Base-by-base conservation (phyloP, 2,329 filamentous ascomycete species). In the Colletotrichum neosansevieriae region DNA sequence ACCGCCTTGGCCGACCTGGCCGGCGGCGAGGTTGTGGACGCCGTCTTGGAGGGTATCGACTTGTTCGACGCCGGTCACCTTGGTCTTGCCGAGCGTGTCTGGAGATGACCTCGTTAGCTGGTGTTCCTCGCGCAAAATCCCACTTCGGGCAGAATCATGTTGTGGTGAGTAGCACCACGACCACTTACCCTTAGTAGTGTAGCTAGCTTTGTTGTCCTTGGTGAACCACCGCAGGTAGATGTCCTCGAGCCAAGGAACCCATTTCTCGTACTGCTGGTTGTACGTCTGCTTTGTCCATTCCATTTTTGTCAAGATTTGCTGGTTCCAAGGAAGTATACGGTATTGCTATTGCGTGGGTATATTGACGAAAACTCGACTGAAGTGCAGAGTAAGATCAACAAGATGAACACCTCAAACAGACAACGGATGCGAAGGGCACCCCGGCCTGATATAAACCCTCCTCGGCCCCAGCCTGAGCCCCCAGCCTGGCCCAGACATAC, bases 241-340 rank as follows among this genome's bases (percentile, higher is more conserved):
- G 77, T 94, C 91, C 78, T 94, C 91, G 64, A 93, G 81, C 91
- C 91, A 93, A 1, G 91, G 91, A 76, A 92, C 86, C 91, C 91
- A 94, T 74, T 80, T 85, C 76, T 93, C 90, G 79, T 93, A 93
- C 77, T 93, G 89, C 62, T 86, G 80, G 80, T 92, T 89, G 83
- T 93, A 93, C 58, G 86, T 88, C 64, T 89, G 79, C 76, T 85
- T 88, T 69, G 85, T 78, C 85, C 86, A 89, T 73, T 91, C 87
- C 77, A 84, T 82, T 67, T 67, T 12, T 73, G 51, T 10, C 9
- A 45, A 7, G 15, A 21, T 12, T 12, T 3, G n/a, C 11, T 15
- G 29, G 6, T 29, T 29, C 29, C 9, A 1, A 6, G 29, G 7
- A 7, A 4, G 6, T 29, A 9, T 29, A 7, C 4, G 29, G 6